These are phyloP conservation scores for Moringa oleifera DNA, from an alignment of 345 rosid genomes.

Conservation along the genomic window DNA sequence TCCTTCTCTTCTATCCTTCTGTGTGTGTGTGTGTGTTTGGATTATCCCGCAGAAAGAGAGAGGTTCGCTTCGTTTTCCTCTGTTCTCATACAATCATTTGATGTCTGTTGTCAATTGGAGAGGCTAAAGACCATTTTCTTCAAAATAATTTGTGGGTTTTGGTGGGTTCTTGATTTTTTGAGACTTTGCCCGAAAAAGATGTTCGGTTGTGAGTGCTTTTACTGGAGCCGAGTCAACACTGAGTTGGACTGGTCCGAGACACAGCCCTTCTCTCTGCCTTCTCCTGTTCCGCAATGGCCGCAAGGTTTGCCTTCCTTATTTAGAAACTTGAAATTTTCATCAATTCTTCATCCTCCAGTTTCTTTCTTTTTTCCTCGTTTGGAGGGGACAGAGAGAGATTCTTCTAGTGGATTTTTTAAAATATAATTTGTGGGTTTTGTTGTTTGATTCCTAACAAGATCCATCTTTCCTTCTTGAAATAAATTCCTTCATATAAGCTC, in stretches of 20 bases:
- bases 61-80: slow-evolving; percentile 9
- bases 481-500: too few relatives aligned
- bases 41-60: background rate
- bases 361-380: background rate
- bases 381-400: too few relatives aligned
- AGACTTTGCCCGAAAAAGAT: slow-evolving; percentile 20
- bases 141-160: slow-evolving; percentile 32
- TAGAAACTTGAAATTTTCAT: background rate
- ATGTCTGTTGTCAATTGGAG: slow-evolving; percentile 8
- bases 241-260: slow-evolving; percentile 26
- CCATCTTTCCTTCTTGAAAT: too few relatives aligned
- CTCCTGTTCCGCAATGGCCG: slow-evolving; percentile 70
- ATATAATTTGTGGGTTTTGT: too few relatives aligned
- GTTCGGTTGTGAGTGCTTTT: slow-evolving; percentile 65
- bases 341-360: background rate
- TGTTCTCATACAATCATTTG: slow-evolving; percentile 1
- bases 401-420: too few relatives aligned
- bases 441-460: too few relatives aligned
- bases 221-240: slow-evolving; percentile 32
- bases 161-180: slow-evolving; percentile 26
- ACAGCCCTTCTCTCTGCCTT: slow-evolving; percentile 59
- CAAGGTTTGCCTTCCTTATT: slow-evolving; percentile 33
- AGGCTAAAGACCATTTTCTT: slow-evolving; percentile 11
- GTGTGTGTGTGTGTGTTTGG: background rate
- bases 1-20: slow-evolving; percentile 6